Conservation (phyloP, 2,329 filamentous ascomycete species). For the Penicillium thymicola region DNA sequence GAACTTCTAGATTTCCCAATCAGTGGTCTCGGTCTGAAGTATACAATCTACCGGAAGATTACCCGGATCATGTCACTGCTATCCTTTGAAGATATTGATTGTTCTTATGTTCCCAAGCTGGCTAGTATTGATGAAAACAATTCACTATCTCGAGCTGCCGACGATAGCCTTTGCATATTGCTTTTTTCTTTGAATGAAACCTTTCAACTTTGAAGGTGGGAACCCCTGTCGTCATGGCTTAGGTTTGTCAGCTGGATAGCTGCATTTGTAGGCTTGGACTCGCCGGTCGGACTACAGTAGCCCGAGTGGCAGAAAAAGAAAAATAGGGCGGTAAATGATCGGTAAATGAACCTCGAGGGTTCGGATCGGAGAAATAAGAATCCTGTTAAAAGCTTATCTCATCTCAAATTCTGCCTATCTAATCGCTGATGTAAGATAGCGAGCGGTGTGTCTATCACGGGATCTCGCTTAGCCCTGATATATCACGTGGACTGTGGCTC, state of each 20-base stretch:
- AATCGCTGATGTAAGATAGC: constrained; percentile 20
- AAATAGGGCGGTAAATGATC: background rate
- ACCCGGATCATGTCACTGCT: background rate
- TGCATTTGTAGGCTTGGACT: constrained; percentile 6
- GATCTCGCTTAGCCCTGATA: constrained; percentile 34
- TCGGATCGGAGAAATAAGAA: constrained; percentile 4
- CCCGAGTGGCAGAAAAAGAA: constrained; percentile 24
- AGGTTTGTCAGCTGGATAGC: constrained; percentile 20
- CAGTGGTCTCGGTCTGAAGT: constrained; percentile 31
- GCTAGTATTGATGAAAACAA: background rate
- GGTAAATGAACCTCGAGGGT: background rate
- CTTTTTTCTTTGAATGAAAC: background rate
- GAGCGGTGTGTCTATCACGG: constrained; percentile 6
- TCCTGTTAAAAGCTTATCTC: background rate
- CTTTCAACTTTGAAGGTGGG: background rate
- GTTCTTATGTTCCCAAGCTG: background rate
- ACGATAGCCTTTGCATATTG: background rate
- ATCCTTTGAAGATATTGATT: background rate
- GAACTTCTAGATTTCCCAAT: constrained; percentile 32
- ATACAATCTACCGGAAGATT: constrained; percentile 17
- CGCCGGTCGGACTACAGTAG: constrained; percentile 31
- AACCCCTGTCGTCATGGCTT: constrained; percentile 20
- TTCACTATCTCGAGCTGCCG: background rate
- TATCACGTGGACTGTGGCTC: constrained; percentile 15
- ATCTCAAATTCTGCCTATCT: constrained; percentile 18